phyloP scores from a whole-genome alignment of 2,329 filamentous ascomycete species.

The Pseudopyricularia cyperi region DNA sequence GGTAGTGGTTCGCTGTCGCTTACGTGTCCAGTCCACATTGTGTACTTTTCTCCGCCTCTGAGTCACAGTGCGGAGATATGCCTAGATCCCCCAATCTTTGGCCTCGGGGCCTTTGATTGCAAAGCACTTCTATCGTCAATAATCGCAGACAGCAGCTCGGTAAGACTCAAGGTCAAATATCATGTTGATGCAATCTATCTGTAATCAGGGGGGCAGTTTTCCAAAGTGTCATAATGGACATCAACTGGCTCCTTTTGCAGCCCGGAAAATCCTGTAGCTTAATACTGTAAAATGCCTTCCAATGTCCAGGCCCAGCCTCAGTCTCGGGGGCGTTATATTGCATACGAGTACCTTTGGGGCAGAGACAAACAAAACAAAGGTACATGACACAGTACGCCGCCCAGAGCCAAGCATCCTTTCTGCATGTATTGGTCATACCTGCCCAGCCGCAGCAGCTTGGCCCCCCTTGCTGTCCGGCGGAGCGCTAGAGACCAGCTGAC shows the following conservation, averaged over 20 bases:
- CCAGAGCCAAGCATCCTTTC: background rate
- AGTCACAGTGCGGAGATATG: background rate
- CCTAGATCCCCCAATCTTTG: background rate
- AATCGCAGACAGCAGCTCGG: too few relatives aligned
- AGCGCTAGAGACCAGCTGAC: background rate
- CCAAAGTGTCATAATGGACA: too few relatives aligned
- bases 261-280: too few relatives aligned
- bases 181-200: too few relatives aligned
- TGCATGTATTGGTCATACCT: conserved; percentile 1
- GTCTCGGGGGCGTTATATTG: too few relatives aligned
- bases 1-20: background rate
- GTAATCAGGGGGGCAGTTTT: too few relatives aligned
- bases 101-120: background rate
- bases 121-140: too few relatives aligned
- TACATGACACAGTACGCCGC: background rate
- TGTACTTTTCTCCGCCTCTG: background rate
- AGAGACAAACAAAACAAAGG: background rate
- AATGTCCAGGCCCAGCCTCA: too few relatives aligned
- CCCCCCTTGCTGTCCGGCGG: conserved; percentile 1
- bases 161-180: too few relatives aligned
- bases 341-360: too few relatives aligned
- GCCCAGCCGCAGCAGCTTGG: background rate
- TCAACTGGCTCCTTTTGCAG: too few relatives aligned
- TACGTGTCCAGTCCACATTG: background rate
- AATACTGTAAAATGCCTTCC: too few relatives aligned